phyloP scores from a whole-genome alignment of 306 rosid genomes.

The Quercus variabilis region DNA sequence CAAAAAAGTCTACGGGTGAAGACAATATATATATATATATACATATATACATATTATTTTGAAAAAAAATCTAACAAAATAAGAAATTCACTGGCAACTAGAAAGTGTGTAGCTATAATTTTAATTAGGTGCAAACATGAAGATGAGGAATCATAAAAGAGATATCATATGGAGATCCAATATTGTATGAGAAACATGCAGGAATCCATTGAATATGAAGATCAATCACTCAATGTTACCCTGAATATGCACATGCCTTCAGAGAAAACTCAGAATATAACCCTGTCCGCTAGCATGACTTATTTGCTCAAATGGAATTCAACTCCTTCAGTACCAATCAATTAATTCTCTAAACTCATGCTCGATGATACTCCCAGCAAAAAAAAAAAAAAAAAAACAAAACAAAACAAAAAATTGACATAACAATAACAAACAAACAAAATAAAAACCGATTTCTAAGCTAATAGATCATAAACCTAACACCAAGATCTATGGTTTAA shows the following conservation, averaged over 20 bases:
- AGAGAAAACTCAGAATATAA: background rate
- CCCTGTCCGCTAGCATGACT: background rate
- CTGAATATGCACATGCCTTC: background rate
- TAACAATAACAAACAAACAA: background rate
- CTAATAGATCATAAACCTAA: background rate
- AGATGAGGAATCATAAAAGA: background rate
- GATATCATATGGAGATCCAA: background rate
- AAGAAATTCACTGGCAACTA: background rate
- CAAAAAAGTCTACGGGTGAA: background rate
- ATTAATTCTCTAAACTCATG: background rate
- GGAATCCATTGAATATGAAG: background rate
- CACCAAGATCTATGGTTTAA: constrained; percentile 2
- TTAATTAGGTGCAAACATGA: background rate
- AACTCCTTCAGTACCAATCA: background rate
- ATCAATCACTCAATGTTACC: background rate
- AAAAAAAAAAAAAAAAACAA: background rate
- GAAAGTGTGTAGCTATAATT: background rate
- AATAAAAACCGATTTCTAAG: background rate
- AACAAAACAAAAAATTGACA: background rate
- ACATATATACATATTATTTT: background rate
- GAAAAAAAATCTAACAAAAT: background rate
- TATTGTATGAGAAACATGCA: background rate
- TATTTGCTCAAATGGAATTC: background rate
- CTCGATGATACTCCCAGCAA: background rate
- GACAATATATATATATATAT: background rate